Base-by-base conservation (phyloP, 179 eudicot species). In the Spinacia oleracea region DNA sequence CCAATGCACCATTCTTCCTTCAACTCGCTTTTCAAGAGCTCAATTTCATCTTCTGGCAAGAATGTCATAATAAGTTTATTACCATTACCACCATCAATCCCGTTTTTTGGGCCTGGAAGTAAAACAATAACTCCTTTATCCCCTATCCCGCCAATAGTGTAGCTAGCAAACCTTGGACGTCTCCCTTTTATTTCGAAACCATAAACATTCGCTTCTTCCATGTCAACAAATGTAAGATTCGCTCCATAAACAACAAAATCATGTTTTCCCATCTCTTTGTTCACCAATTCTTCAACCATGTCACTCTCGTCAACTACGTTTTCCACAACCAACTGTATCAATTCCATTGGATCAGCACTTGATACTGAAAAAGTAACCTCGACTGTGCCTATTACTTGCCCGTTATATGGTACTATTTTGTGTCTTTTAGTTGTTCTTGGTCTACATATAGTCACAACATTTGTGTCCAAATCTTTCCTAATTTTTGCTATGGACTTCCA, bases 171-270 rank as follows among this genome's bases (percentile, higher is more conserved):
- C 15, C 69, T n/a, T 4, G 96, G 94, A 32, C 50, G 53, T 11
- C 71, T 74, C 27, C 91, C 96, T 42, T 79, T 85, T 15, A 89
- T 40, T 50, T 81, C 83, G 20, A 94, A 80, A 21, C 86, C 91
- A 67, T 94, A 91, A n/a, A 86, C 43, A 63, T 81, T 11, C 6
- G 84, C 90, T 0, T 78, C 87, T 55, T 85, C 93, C 79, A 90
- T 70, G 56, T 91, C 84, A 58, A 89, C 87, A 48, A 94, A 91
- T 21, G 98, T 94, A 76, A 94, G 82, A 64, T 91, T 92, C 9
- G 92, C 86, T 0, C 98, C 98, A 42, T 94, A 92, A 16, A 94
- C 38, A 21, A 89, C 15, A 29, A 84, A 78, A 86, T 92, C 96
- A 0, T 82, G 42, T 46, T 81, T 43, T 1, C 83, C 88, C 0